Percentiles rank a stretch among this genome's conserved stretches.
Conservation (phyloP, 805 yeast genomes). For the Saturnispora silvae region DNA sequence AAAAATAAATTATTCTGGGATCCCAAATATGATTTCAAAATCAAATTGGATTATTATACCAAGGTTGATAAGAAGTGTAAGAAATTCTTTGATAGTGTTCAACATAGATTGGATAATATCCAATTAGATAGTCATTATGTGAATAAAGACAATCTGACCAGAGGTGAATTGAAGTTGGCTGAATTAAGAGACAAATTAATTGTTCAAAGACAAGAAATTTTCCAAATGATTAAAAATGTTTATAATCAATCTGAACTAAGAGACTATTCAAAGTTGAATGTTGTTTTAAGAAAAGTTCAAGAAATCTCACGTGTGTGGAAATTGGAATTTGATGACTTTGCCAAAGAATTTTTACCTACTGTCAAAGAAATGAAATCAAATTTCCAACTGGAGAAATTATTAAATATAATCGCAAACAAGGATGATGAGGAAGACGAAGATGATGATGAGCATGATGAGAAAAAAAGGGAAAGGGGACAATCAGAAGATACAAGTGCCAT, state of each 20-base stretch:
- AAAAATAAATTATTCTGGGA: slow-evolving; percentile 60
- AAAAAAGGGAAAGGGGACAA: slow-evolving; percentile 9
- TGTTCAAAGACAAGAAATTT: slow-evolving; percentile 39
- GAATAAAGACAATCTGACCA: slow-evolving; percentile 58
- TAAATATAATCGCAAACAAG: slow-evolving; percentile 32
- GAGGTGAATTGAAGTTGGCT: slow-evolving; percentile 50
- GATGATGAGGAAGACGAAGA: slow-evolving; percentile 13
- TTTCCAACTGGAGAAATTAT: slow-evolving; percentile 67
- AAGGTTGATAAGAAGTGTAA: slow-evolving; percentile 42
- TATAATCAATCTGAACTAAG: slow-evolving; percentile 49
- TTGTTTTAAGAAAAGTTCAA: slow-evolving; percentile 60
- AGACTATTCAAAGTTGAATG: slow-evolving; percentile 61
- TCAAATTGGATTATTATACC: slow-evolving; percentile 54
- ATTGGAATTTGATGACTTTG: slow-evolving; percentile 69
- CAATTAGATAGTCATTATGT: slow-evolving; percentile 52
- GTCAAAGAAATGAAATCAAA: slow-evolving; percentile 93
- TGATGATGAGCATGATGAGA: slow-evolving; percentile 13
- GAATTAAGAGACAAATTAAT: slow-evolving; percentile 45
- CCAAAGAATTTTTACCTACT: slow-evolving; percentile 67
- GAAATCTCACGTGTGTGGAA: slow-evolving; percentile 86
- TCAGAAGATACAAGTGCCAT: slow-evolving; percentile 4
- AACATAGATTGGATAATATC: slow-evolving; percentile 62
- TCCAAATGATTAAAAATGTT: slow-evolving; percentile 36
- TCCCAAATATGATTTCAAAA: slow-evolving; percentile 54
- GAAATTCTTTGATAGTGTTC: slow-evolving; percentile 62